These are phyloP conservation scores for Nothophoma quercina DNA, from an alignment of 2,329 filamentous ascomycete species.

Conservation along the genomic window DNA sequence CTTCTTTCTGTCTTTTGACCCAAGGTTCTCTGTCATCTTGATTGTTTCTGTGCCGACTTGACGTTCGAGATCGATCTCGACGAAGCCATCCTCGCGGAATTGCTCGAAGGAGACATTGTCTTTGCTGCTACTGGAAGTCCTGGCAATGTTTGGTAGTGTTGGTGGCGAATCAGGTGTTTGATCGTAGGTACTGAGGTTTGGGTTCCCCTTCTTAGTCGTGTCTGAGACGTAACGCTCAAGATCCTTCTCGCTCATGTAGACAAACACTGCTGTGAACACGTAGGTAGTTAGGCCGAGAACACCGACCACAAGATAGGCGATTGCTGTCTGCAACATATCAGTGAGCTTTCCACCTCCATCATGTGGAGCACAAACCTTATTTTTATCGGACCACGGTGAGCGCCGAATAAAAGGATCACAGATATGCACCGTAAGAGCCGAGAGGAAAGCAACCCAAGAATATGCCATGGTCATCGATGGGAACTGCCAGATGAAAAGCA, in stretches of 20 bases:
- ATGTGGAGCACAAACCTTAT: constrained; percentile 21
- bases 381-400: constrained; percentile 26
- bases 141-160: not conserved
- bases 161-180: not conserved
- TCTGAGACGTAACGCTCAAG: constrained; percentile 26
- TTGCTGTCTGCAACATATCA: constrained; percentile 30
- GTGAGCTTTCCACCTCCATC: not conserved
- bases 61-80: constrained; percentile 5
- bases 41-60: not conserved
- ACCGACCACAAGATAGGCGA: constrained; percentile 32
- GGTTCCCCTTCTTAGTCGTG: not conserved
- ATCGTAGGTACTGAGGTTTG: not conserved
- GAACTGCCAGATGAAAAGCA: constrained; percentile 44
- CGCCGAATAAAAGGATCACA: constrained; percentile 35
- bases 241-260: constrained; percentile 37
- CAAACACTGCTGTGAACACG: constrained; percentile 32
- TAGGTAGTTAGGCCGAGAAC: constrained; percentile 34
- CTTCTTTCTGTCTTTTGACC: constrained; percentile 2
- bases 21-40: not conserved
- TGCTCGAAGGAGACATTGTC: constrained; percentile 3
- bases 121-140: not conserved
- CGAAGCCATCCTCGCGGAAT: constrained; percentile 8
- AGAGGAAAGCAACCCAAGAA: constrained; percentile 36
- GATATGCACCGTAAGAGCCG: constrained; percentile 37
- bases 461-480: constrained; percentile 42